A percentile compares a stretch with the other conserved stretches of the same genome.
Evolutionary conservation across 768 basidiomycete species (phyloP).

Genomic region (Trametopsis cervina): DNA sequence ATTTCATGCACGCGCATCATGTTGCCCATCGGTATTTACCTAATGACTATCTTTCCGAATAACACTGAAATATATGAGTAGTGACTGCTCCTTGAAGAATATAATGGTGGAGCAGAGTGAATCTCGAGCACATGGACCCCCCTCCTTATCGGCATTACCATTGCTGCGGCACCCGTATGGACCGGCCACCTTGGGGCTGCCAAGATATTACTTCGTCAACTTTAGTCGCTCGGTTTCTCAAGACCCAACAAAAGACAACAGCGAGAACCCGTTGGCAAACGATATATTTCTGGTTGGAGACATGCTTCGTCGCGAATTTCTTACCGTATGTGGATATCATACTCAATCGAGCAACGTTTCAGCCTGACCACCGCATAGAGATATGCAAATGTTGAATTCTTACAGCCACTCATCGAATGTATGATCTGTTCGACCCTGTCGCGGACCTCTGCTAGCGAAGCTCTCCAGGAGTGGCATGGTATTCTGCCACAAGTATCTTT

Average conservation of each 20-base stretch:
- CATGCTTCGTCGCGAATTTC: conserved; percentile 18
- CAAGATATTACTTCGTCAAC: conserved; percentile 16
- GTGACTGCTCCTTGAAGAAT: conserved; percentile 7
- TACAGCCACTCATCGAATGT: not conserved
- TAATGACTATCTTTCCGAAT: not conserved
- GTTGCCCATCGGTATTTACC: conserved; percentile 16
- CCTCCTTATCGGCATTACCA: not conserved
- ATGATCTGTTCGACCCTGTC: conserved; percentile 1
- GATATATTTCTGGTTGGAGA: conserved; percentile 25
- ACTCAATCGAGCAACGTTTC: not conserved
- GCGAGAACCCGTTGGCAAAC: conserved; percentile 22
- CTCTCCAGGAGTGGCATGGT: not conserved
- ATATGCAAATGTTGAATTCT: conserved; percentile 2
- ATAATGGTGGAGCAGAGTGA: conserved; percentile 12
- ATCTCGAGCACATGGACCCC: not conserved
- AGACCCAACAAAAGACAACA: conserved; percentile 3
- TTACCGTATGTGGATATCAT: conserved; percentile 6
- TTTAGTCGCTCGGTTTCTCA: conserved; percentile 12
- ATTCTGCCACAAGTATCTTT: not conserved
- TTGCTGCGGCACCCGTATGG: not conserved
- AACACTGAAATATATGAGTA: not conserved
- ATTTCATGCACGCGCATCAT: conserved; percentile 15
- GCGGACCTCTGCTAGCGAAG: not conserved
- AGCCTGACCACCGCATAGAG: not conserved
- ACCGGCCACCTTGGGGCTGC: not conserved